A percentile compares a stretch with the other conserved stretches of the same genome.
Evolutionary conservation across 1,284 basidiomycete species (phyloP).

Genomic region (Cryptococcus jaspeensis): DNA sequence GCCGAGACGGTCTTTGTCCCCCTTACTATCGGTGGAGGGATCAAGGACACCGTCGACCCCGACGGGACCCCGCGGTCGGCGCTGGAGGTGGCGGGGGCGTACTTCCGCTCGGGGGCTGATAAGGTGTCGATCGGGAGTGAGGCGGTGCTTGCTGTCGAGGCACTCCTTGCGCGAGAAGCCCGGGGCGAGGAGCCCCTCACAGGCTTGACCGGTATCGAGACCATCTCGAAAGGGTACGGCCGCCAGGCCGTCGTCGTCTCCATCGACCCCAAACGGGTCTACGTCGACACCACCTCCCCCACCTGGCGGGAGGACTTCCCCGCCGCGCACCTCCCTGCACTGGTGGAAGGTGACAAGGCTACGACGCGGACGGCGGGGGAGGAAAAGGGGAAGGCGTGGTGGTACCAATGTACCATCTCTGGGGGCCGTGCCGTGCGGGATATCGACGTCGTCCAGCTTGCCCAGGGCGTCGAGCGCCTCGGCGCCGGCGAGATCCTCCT

Average conservation of each 20-base stretch:
- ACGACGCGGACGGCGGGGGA: constrained; percentile 56
- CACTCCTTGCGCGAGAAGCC: constrained; percentile 61
- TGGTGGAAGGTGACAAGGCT: constrained; percentile 52
- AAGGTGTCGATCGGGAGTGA: constrained; percentile 92
- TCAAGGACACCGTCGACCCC: constrained; percentile 93
- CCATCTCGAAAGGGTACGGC: constrained; percentile 89
- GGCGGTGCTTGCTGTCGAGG: constrained; percentile 90
- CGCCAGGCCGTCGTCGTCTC: constrained; percentile 97
- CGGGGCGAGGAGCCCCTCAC: constrained; percentile 54
- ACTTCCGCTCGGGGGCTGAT: constrained; percentile 97
- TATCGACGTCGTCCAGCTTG: constrained; percentile 90
- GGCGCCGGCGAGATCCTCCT: constrained; percentile 95
- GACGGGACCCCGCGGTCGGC: constrained; percentile 85
- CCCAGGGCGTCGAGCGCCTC: constrained; percentile 78
- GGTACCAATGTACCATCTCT: constrained; percentile 97
- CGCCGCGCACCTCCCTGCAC: constrained; percentile 45
- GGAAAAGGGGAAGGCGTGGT: constrained; percentile 81
- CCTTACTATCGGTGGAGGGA: constrained; percentile 97
- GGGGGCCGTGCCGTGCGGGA: constrained; percentile 86
- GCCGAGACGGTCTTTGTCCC: constrained; percentile 93
- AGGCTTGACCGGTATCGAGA: constrained; percentile 79
- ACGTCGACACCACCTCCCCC: constrained; percentile 63
- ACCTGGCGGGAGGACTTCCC: constrained; percentile 63
- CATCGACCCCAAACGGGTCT: constrained; percentile 88
- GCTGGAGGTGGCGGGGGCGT: constrained; percentile 90